These are phyloP conservation scores for Naematelia encephala DNA, from an alignment of 768 basidiomycete genomes.

Conservation along the genomic window DNA sequence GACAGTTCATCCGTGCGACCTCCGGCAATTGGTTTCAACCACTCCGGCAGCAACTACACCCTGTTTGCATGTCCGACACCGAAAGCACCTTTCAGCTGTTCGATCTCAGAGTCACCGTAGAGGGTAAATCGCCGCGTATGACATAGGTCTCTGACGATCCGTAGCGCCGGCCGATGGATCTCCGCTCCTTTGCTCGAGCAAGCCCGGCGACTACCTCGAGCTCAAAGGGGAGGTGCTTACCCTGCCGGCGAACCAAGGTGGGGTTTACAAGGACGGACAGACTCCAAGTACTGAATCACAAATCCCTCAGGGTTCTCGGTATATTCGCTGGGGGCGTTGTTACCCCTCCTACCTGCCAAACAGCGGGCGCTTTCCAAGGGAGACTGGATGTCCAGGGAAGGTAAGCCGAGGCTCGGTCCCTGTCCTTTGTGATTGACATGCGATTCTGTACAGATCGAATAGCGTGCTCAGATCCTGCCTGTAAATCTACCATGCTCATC, in stretches of 20 bases:
- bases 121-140: not conserved
- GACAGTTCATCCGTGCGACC: no score
- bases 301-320: slow-evolving; percentile 4
- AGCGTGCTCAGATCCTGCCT: slow-evolving; percentile 3
- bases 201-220: slow-evolving; percentile 8
- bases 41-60: not conserved
- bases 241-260: slow-evolving; percentile 3
- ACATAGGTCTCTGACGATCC: not conserved
- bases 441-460: not conserved
- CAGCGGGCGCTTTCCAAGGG: not conserved
- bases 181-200: slow-evolving; percentile 6
- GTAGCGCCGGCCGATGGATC: not conserved
- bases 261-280: not conserved
- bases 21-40: no score
- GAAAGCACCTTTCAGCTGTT: slow-evolving; percentile 2
- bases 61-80: not conserved
- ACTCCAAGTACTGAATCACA: not conserved
- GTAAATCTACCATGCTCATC: slow-evolving; percentile 2
- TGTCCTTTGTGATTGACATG: not conserved
- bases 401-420: not conserved
- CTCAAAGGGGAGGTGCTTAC: slow-evolving; percentile 6
- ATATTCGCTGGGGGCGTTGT: not conserved
- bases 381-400: slow-evolving; percentile 8
- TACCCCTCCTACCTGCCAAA: slow-evolving; percentile 9
- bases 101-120: slow-evolving; percentile 8